Base-by-base conservation (phyloP, 2,329 filamentous ascomycete genomes). In the Claviceps humidiphila region DNA sequence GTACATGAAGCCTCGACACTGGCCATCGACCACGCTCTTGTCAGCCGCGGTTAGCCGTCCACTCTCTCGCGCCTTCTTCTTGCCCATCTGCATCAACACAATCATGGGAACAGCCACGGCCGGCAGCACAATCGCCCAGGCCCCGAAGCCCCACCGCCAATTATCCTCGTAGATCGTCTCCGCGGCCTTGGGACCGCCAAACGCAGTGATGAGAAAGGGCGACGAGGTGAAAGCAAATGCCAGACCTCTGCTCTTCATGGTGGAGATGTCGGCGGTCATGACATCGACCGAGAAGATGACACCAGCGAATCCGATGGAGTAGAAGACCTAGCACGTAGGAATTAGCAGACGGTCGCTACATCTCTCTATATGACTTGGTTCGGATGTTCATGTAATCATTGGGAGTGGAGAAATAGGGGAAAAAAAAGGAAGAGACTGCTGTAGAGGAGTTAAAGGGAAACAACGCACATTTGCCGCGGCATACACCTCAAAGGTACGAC, bases 241-340 rank as follows among this genome's bases (percentile, higher is more conserved):
- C 9, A 72, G 49, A 5, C 64, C 68, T 59, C 68, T 63, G 44
- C 69, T 71, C 48, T 57, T 59, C 5, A 71, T 58, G 42, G 55
- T 60, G 6, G 64, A 81, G 2, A 79, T 81, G 60, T 87, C 83
- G 38, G 82, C 80, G 49, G 82, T 78, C 59, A 86, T 78, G 14
- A 87, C 77, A 54, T 77, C 75, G 24, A 84, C 69, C n/a, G 74
- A 72, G 58, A 82, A 85, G 51, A 75, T 75, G 49, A 85, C 68
- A 30, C 80, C 82, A 8, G 74, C 75, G 51, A 73, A 70, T 16
- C 82, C 82, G 39, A 82, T 73, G 40, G 74, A 76, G 61, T 84
- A 84, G 56, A 85, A 80, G 3, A 85, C 78, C 63, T 67, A 14
- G 16, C 8, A n/a, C n/a, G 22, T 13, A 4, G 5, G 2, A 9